Evolutionary conservation across 2,329 filamentous ascomycete species (phyloP).

Genomic region (Xylogone sp.): DNA sequence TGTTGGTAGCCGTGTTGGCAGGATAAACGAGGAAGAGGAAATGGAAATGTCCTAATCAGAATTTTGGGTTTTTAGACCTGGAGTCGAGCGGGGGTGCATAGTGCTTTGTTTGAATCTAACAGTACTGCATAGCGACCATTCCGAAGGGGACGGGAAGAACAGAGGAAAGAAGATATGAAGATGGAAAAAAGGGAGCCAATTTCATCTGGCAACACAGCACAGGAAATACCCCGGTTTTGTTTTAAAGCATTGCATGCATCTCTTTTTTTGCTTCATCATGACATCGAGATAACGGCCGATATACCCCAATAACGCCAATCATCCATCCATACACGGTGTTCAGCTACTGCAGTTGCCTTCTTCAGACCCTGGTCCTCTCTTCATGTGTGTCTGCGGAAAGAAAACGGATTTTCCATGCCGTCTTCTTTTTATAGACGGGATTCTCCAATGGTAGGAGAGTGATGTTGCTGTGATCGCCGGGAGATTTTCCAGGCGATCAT

Average conservation of each 20-base stretch:
- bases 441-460: too few relatives aligned
- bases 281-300: neutral
- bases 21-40: conserved; percentile 28
- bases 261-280: neutral
- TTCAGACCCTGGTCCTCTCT: neutral
- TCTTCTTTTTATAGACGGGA: neutral
- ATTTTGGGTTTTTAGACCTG: too few relatives aligned
- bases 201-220: conserved; percentile 16
- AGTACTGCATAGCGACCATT: conserved; percentile 1
- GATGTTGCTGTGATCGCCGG: too few relatives aligned
- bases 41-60: conserved; percentile 19
- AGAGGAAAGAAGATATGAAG: conserved; percentile 2
- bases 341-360: neutral
- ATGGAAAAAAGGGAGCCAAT: conserved; percentile 5
- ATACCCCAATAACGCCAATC: neutral
- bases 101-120: too few relatives aligned
- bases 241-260: conserved; percentile 22
- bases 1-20: conserved; percentile 16
- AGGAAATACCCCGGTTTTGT: conserved; percentile 22
- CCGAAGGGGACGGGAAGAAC: conserved; percentile 3
- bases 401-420: neutral
- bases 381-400: neutral
- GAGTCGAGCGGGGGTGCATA: too few relatives aligned
- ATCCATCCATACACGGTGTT: neutral
- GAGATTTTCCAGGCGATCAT: too few relatives aligned